These are phyloP conservation scores for Peronospora belbahrii DNA, from an alignment of 352 stramenopile genomes.

Conservation along the genomic window DNA sequence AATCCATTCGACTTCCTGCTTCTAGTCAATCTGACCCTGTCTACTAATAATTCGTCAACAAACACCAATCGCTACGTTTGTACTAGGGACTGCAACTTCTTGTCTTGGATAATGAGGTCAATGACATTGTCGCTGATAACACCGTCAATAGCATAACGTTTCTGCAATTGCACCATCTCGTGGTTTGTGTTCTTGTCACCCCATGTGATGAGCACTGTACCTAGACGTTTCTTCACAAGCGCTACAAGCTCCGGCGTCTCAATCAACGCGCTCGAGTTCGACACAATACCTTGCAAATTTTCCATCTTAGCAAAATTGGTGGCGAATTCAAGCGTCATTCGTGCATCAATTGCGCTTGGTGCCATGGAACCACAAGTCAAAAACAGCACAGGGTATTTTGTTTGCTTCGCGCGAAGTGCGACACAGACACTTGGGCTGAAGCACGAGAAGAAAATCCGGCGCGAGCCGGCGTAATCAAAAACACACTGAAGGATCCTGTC, in stretches of 20 bases:
- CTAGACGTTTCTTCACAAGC: constrained; percentile 39
- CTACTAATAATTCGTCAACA: too few relatives aligned
- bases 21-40: too few relatives aligned
- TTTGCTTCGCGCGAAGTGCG: constrained; percentile 58
- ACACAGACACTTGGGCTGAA: constrained; percentile 69
- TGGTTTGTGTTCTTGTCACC: constrained; percentile 77
- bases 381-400: constrained; percentile 68
- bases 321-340: constrained; percentile 60
- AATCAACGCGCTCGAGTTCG: constrained; percentile 67
- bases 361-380: constrained; percentile 58
- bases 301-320: constrained; percentile 57
- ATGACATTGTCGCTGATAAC: constrained; percentile 82
- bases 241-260: constrained; percentile 37
- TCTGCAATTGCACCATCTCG: constrained; percentile 60
- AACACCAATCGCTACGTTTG: background rate
- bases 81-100: constrained; percentile 19
- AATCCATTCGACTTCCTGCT: too few relatives aligned
- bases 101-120: constrained; percentile 55
- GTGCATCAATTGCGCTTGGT: constrained; percentile 35
- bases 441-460: constrained; percentile 77
- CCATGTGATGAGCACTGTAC: constrained; percentile 54
- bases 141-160: constrained; percentile 56
- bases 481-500: constrained; percentile 65
- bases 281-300: constrained; percentile 59
- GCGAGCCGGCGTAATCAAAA: constrained; percentile 49